A percentile compares a stretch with the other conserved stretches of the same genome.
phyloP scores from a whole-genome alignment of 2,329 filamentous ascomycete genomes.

The Aspergillus luchuensis region DNA sequence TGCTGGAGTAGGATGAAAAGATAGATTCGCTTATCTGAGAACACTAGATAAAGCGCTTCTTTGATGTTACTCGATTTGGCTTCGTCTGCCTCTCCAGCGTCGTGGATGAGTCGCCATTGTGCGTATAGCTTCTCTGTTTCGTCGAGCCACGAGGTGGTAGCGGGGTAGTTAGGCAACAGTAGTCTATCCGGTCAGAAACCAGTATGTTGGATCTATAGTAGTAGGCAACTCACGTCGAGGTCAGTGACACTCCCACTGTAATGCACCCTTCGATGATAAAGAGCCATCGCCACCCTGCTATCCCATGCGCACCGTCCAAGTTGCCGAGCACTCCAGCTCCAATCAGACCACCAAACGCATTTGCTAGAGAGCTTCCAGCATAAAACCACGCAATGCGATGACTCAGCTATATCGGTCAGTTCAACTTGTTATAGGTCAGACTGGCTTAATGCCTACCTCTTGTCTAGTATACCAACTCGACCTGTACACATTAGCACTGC shows the following conservation, averaged over 20 bases:
- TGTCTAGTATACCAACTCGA: conserved; percentile 69
- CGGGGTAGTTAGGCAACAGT: conserved; percentile 54
- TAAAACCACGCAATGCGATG: conserved; percentile 53
- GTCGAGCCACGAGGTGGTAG: conserved; percentile 55
- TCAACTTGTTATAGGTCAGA: conserved; percentile 37
- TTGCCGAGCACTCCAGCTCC: conserved; percentile 53
- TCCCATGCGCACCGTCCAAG: conserved; percentile 29
- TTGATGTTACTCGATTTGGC: conserved; percentile 45
- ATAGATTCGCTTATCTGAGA: conserved; percentile 37
- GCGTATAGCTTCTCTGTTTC: conserved; percentile 57
- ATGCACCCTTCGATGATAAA: conserved; percentile 44
- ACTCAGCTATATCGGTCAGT: conserved; percentile 44
- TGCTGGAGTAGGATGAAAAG: conserved; percentile 52
- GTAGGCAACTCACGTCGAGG: conserved; percentile 33
- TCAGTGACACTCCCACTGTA: conserved; percentile 42
- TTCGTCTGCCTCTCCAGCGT: conserved; percentile 50
- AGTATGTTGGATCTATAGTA: background rate
- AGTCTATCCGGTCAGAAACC: conserved; percentile 36
- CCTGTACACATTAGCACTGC: conserved; percentile 18
- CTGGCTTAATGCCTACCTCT: conserved; percentile 36
- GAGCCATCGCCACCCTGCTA: conserved; percentile 41
- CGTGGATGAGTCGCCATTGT: conserved; percentile 54
- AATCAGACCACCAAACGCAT: conserved; percentile 55
- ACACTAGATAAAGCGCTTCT: conserved; percentile 47
- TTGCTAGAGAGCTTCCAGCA: conserved; percentile 51